Evolutionary conservation across 192 early-diverging fungal genomes (phyloP), one percentile per base, ranked within the genome.

Genomic region (Irineochytrium annulatum): DNA sequence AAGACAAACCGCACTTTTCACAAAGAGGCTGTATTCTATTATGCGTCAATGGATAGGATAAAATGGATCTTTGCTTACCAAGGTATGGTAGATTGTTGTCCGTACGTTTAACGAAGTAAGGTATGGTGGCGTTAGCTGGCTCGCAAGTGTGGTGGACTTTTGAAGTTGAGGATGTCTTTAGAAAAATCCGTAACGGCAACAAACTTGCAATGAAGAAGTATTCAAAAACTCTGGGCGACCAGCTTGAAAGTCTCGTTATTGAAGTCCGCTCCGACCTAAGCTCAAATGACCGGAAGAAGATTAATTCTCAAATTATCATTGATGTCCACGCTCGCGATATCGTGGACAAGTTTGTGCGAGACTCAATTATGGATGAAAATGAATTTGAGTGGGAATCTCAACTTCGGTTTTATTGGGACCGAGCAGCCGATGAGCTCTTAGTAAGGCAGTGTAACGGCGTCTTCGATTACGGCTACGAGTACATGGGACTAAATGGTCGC

Each of bases 141-240:
- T 71, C 76, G n/a, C 82, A 84, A 53, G 82, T 84, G 3, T 84
- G 82, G 82, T 84, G 82, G 82, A 84, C 82, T 26, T 84, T 82
- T 79, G 82, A 84, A 52, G 82, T 83, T 0, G 81, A 83, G 34
- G 81, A 83, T 56, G 81, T 80, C 0, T 82, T 82, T 53, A 52
- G 61, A 8, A 82, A 82, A 51, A 82, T 82, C 66, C 76, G 77
- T 45, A 34, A 48, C n/a, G 80, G 80, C 32, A 78, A 78, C 65
- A 82, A 82, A 62, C 60, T 82, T 3, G 80, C 80, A 0, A 82
- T 82, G 80, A 82, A 82, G 52, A 63, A 65, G 41, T 82, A 82
- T 48, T 70, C 71, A 44, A 82, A 82, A 43, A 69, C 69, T 13
- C 59, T 83, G 0, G 77, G 68, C 6, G 77, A 83, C n/a, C 77